Percentiles rank a stretch among this genome's conserved stretches.
phyloP scores from a whole-genome alignment of 1,284 basidiomycete species.

The Sporisorium scitamineum region DNA sequence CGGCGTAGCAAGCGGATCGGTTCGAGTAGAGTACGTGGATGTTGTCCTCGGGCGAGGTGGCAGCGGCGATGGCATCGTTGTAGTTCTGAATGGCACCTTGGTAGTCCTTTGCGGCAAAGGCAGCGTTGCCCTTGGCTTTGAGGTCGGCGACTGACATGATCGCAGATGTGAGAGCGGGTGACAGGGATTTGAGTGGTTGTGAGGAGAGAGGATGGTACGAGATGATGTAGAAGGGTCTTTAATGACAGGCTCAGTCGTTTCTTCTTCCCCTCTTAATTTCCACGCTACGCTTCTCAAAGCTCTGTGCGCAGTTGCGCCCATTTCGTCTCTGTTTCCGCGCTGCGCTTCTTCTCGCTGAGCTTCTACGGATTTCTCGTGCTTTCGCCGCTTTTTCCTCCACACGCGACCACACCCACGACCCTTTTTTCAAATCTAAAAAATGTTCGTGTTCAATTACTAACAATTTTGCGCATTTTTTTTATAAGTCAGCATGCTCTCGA shows the following conservation, averaged over 20 bases:
- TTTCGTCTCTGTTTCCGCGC: background rate
- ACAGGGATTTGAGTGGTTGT: background rate
- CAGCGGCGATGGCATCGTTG: constrained; percentile 64
- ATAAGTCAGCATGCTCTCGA: background rate
- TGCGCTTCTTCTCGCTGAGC: constrained; percentile 2
- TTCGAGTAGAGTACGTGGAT: constrained; percentile 92
- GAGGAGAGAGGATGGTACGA: background rate
- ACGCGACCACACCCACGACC: background rate
- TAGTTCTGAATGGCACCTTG: constrained; percentile 63
- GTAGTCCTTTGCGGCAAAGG: constrained; percentile 68
- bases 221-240: background rate
- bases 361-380: constrained; percentile 43
- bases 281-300: background rate
- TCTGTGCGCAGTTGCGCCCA: background rate
- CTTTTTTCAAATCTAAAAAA: background rate
- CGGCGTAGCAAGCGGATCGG: constrained; percentile 87
- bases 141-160: constrained; percentile 66
- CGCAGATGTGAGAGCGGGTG: background rate
- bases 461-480: background rate
- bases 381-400: constrained; percentile 42
- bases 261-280: background rate
- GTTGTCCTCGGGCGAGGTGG: constrained; percentile 63
- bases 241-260: background rate
- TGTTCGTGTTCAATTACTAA: constrained; percentile 10
- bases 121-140: constrained; percentile 68